These are phyloP conservation scores for Salix dunnii DNA, from an alignment of 345 rosid genomes.

Conservation along the genomic window DNA sequence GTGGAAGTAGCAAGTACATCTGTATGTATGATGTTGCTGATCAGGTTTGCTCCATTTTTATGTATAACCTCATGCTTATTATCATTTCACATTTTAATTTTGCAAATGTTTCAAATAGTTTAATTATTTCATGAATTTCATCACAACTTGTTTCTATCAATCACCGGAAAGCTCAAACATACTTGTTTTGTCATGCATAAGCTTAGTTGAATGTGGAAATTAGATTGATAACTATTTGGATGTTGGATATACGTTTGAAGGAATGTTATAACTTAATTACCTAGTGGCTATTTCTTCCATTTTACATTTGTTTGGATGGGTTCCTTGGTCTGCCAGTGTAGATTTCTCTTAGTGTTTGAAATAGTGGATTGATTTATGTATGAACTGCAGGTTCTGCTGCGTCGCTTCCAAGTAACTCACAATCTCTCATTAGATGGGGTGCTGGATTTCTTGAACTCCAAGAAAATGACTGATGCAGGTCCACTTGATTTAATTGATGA, in stretches of 20 bases:
- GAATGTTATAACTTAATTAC: background rate
- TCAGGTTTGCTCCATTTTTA: slow-evolving; percentile 53
- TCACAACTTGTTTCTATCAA: background rate
- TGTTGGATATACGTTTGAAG: background rate
- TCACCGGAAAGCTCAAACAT: background rate
- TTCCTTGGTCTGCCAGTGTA: background rate
- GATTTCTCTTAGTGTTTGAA: background rate
- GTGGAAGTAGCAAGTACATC: slow-evolving; percentile 91
- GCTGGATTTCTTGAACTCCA: slow-evolving; percentile 87
- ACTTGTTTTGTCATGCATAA: background rate
- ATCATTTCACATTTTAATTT: background rate
- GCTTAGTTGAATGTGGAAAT: background rate
- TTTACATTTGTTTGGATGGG: background rate
- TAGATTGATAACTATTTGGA: background rate
- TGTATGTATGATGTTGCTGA: slow-evolving; percentile 96
- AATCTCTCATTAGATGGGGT: slow-evolving; percentile 91
- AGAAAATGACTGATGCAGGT: slow-evolving; percentile 95
- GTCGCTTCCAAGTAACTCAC: slow-evolving; percentile 75
- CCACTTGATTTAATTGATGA: slow-evolving; percentile 91
- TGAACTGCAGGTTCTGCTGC: slow-evolving; percentile 65
- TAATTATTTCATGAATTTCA: background rate
- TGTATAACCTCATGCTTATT: background rate
- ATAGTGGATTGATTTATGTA: background rate
- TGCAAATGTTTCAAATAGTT: background rate
- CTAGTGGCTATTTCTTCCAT: background rate